Evolutionary conservation across 805 yeast species (phyloP).

Genomic region (Saccharomycopsis sp.): DNA sequence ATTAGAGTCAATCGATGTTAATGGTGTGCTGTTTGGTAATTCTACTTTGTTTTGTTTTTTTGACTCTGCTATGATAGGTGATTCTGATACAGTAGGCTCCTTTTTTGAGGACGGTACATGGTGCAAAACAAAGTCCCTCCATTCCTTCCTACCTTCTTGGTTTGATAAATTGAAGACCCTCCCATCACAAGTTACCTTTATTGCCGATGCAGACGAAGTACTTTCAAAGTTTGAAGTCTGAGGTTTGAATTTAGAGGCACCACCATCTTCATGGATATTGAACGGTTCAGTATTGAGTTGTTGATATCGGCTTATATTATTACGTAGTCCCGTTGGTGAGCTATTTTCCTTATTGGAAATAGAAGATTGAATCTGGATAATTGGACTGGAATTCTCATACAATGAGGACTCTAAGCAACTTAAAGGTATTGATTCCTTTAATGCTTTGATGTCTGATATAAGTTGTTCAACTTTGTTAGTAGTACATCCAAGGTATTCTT

Average conservation of each 20-base stretch:
- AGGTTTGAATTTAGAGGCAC: background rate
- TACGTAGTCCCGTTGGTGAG: background rate
- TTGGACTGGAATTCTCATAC: background rate
- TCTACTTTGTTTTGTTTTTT: background rate
- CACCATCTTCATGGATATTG: background rate
- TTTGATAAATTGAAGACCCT: conserved; percentile 14
- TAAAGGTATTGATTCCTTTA: background rate
- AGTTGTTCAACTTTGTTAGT: background rate
- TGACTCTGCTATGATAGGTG: background rate
- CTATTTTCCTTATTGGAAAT: background rate
- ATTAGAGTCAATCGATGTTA: background rate
- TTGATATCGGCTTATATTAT: background rate
- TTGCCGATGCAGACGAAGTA: background rate
- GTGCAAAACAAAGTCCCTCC: conserved; percentile 13
- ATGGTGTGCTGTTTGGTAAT: background rate
- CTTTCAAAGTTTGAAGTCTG: background rate
- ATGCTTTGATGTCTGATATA: background rate
- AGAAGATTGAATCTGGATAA: background rate
- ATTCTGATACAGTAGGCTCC: background rate
- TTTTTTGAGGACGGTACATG: background rate
- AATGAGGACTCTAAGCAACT: background rate
- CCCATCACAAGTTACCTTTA: conserved; percentile 16
- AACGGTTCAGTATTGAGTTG: background rate
- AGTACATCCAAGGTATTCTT: background rate
- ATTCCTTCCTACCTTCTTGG: conserved; percentile 16